Evolutionary conservation across 2,329 filamentous ascomycete species (phyloP), one percentile per base, ranked within the genome.

Genomic region (Fusarium subglutinans): DNA sequence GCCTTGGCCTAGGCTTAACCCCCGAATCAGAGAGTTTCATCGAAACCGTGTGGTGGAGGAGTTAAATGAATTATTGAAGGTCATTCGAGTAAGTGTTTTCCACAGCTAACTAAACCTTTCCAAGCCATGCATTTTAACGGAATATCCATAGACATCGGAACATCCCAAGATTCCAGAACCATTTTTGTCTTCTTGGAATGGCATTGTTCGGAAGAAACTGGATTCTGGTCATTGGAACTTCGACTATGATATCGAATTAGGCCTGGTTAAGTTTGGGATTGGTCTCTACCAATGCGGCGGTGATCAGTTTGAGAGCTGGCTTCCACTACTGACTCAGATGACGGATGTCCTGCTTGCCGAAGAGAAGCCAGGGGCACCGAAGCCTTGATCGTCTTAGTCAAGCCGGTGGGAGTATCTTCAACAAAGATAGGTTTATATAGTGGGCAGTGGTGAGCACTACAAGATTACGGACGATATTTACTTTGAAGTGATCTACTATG

Each of bases 361-460:
- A 61, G 55, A 33, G 13, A 30, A 33, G 13, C 17, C 3, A 26
- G 50, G 2, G 3, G 9, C 6, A 6, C 11, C 4, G 14, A 8
- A 28, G 2, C 4, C 33, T 12, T 54, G 24, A 33, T 33, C 10
- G 30, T 30, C 14, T 37, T 17, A 9, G 35, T 15, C 35, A 37
- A 7, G 35, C 3, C 35, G 8, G 15, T 37, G 35, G 35, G 35
- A 15, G 15, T 37, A 37, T 37, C 3, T 37, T 37, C 2, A 33
- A 13, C 6, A 4, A n/a, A 17, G 9, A 30, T 30, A 1, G 7
- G 0, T 33, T 33, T 20, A 5, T 8, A 3, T 18, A 50, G 8
- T 33, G 11, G 22, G 8, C 35, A 37, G 3, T 37, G 35, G 9
- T 37, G 35, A 17, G 35, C 15, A 37, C 9, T 37, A 37, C 15